Conservation (phyloP, 352 stramenopile genomes). For the Peronospora farinosa region DNA sequence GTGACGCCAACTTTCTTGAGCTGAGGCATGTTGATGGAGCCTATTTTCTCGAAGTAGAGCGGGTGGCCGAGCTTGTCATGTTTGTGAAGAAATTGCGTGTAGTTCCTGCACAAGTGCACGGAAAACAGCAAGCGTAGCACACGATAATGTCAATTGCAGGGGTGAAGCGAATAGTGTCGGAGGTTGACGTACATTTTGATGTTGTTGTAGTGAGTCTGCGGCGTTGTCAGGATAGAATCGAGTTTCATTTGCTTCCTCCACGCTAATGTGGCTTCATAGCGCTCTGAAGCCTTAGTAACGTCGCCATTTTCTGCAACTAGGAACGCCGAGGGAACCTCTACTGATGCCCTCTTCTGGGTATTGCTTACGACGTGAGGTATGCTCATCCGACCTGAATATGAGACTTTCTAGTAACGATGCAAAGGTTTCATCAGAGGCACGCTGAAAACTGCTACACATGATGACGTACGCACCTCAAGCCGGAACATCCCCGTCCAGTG, state of each 20-base stretch:
- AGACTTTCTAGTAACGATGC: slow-evolving; percentile 20
- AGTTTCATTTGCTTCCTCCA: slow-evolving; percentile 73
- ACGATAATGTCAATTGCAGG: slow-evolving; percentile 2
- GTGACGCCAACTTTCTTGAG: slow-evolving; percentile 63
- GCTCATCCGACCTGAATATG: slow-evolving; percentile 16
- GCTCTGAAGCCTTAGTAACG: slow-evolving; percentile 43
- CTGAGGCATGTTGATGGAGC: slow-evolving; percentile 73
- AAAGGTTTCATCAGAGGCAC: slow-evolving; percentile 7
- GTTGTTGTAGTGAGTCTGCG: slow-evolving; percentile 51
- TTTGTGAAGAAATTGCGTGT: slow-evolving; percentile 79
- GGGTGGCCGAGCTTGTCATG: slow-evolving; percentile 70
- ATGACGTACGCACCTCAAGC: slow-evolving; percentile 11
- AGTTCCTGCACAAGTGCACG: slow-evolving; percentile 33
- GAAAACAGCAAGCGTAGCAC: slow-evolving; percentile 3
- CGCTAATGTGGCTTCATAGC: slow-evolving; percentile 56
- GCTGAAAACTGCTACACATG: neutral
- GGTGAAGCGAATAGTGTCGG: neutral
- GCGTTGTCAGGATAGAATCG: slow-evolving; percentile 54
- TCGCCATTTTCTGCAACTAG: slow-evolving; percentile 64
- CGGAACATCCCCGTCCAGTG: slow-evolving; percentile 4
- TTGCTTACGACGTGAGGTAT: slow-evolving; percentile 7
- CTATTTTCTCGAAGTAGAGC: slow-evolving; percentile 79
- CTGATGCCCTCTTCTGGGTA: slow-evolving; percentile 14
- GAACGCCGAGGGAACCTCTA: slow-evolving; percentile 45
- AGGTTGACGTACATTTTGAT: slow-evolving; percentile 50